A percentile compares a stretch with the other conserved stretches of the same genome.
Conservation (phyloP, 1,139 yeast species). For the Yamadazyma atlantica region DNA sequence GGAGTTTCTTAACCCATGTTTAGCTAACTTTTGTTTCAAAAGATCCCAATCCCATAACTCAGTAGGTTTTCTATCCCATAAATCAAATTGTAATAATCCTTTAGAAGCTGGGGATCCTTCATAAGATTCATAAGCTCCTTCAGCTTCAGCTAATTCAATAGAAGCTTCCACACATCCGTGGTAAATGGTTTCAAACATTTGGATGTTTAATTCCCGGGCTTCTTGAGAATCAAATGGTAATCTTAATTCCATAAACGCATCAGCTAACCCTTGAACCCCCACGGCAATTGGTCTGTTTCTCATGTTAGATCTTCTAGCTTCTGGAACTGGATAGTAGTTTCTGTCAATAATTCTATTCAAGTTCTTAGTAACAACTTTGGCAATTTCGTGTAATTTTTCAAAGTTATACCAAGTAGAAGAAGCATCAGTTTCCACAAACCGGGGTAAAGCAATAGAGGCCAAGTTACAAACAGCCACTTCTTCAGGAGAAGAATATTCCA, state of each 20-base stretch:
- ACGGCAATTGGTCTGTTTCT: conserved; percentile 62
- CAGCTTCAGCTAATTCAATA: conserved; percentile 48
- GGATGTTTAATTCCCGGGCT: conserved; percentile 55
- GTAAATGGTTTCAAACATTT: conserved; percentile 61
- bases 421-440: conserved; percentile 52
- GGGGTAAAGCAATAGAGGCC: conserved; percentile 83
- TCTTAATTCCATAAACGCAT: conserved; percentile 55
- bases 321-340: conserved; percentile 55
- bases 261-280: conserved; percentile 66
- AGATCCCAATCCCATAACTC: conserved; percentile 59
- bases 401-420: conserved; percentile 48
- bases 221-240: conserved; percentile 58
- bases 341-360: conserved; percentile 58
- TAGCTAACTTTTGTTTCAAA: conserved; percentile 43
- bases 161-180: conserved; percentile 61
- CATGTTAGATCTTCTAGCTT: conserved; percentile 52
- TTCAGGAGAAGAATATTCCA: conserved; percentile 82
- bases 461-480: conserved; percentile 91
- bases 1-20: conserved; percentile 57
- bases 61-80: conserved; percentile 60
- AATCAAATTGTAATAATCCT: conserved; percentile 55
- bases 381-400: conserved; percentile 52
- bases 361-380: conserved; percentile 55
- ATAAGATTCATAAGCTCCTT: conserved; percentile 50
- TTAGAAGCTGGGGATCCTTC: conserved; percentile 61